A percentile compares a stretch with the other conserved stretches of the same genome.
phyloP scores from a whole-genome alignment of 164 flowering plant species.

The Hamamelis virginiana region DNA sequence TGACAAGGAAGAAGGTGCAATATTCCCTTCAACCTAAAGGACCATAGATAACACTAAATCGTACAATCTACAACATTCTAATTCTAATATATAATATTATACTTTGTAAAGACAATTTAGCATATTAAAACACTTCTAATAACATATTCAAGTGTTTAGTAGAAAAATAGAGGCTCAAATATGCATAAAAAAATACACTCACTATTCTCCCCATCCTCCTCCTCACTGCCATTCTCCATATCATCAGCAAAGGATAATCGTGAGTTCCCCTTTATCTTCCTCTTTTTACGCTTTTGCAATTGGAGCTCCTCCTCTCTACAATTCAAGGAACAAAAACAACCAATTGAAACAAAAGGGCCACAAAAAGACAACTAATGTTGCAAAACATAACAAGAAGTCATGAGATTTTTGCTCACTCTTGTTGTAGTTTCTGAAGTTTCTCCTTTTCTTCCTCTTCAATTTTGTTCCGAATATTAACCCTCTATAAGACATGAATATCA shows the following conservation, averaged over 20 bases:
- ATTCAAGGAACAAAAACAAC: neutral
- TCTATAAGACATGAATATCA: constrained; percentile 33
- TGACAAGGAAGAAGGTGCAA: too few species aligned
- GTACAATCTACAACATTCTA: too few species aligned
- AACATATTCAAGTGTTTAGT: too few species aligned
- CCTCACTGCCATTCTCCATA: constrained; percentile 73
- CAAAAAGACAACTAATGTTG: too few species aligned
- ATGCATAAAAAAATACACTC: too few species aligned
- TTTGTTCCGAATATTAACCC: constrained; percentile 84
- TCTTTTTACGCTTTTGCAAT: constrained; percentile 76
- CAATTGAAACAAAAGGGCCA: neutral
- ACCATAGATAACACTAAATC: too few species aligned
- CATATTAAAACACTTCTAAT: too few species aligned
- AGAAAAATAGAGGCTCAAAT: too few species aligned
- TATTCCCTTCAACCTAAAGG: too few species aligned
- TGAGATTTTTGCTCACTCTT: constrained; percentile 65
- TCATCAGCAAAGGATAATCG: constrained; percentile 85
- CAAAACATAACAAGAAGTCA: too few species aligned
- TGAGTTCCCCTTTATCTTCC: constrained; percentile 74
- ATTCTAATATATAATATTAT: too few species aligned
- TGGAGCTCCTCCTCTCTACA: constrained; percentile 86
- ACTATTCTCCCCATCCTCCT: constrained; percentile 58
- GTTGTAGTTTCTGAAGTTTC: constrained; percentile 88
- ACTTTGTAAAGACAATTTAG: too few species aligned
- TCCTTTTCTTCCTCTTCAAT: constrained; percentile 98